Percentiles rank a stretch among this genome's conserved stretches.
These are phyloP conservation scores for Ulota crispa DNA, from an alignment of 225 moss, liverwort and hornwort genomes.

Conservation along the genomic window DNA sequence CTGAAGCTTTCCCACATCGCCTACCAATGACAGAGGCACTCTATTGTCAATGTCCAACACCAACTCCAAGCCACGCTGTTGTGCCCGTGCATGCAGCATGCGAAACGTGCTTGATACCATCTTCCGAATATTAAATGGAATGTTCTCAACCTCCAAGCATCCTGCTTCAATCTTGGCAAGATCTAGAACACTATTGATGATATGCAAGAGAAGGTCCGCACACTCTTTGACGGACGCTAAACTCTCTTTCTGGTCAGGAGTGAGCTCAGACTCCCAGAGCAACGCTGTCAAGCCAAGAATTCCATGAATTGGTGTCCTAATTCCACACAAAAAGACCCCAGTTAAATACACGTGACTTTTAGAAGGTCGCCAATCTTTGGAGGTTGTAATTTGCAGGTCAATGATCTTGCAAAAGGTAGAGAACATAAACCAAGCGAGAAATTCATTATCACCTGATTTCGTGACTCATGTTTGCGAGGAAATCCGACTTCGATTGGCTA, in stretches of 20 bases:
- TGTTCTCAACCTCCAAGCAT: slow-evolving; percentile 59
- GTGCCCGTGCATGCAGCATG: slow-evolving; percentile 66
- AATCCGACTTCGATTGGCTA: slow-evolving; percentile 71
- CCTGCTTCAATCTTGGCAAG: slow-evolving; percentile 78
- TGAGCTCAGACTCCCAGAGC: slow-evolving; percentile 58
- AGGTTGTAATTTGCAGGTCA: neutral
- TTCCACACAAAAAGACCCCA: neutral
- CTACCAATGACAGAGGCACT: slow-evolving; percentile 57
- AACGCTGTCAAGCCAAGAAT: slow-evolving; percentile 69
- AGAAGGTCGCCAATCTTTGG: neutral
- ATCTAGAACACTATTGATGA: slow-evolving; percentile 72
- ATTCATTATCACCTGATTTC: slow-evolving; percentile 62
- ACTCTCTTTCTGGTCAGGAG: slow-evolving; percentile 63
- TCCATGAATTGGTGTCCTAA: slow-evolving; percentile 80
- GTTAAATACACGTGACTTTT: neutral
- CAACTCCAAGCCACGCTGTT: slow-evolving; percentile 47
- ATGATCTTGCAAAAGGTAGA: neutral
- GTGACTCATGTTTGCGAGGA: slow-evolving; percentile 80
- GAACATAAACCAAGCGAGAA: neutral
- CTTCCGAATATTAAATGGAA: slow-evolving; percentile 65
- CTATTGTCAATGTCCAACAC: slow-evolving; percentile 53
- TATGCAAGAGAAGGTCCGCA: slow-evolving; percentile 72
- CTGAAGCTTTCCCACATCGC: slow-evolving; percentile 71
- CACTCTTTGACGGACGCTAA: slow-evolving; percentile 65
- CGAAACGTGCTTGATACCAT: slow-evolving; percentile 56